A percentile compares a stretch with the other conserved stretches of the same genome.
phyloP scores from a whole-genome alignment of 2,329 filamentous ascomycete species.

The Acrodontium crateriforme region DNA sequence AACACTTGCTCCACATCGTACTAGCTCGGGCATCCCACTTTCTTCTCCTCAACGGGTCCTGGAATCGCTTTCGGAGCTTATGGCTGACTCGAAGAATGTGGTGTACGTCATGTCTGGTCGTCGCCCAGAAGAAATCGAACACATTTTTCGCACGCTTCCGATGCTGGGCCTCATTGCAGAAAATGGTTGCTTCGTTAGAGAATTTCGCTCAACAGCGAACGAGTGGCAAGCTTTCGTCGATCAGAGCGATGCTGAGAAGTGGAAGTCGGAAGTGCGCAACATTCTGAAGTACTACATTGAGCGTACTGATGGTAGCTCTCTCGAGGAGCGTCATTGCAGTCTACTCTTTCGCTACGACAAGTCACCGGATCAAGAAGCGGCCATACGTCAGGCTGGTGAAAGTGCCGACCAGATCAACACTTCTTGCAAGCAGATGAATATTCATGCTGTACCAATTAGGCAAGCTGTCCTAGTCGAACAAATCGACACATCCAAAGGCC shows the following conservation, averaged over 20 bases:
- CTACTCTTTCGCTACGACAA: conserved; percentile 82
- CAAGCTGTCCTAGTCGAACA: conserved; percentile 75
- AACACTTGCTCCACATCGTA: conserved; percentile 77
- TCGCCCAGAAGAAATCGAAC: conserved; percentile 74
- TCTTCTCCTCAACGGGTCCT: conserved; percentile 77
- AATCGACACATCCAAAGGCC: conserved; percentile 74
- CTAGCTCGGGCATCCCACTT: conserved; percentile 69
- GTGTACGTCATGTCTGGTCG: conserved; percentile 92
- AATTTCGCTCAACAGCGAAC: conserved; percentile 40
- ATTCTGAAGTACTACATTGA: conserved; percentile 86
- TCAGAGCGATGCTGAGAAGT: conserved; percentile 51
- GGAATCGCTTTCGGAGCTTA: conserved; percentile 66
- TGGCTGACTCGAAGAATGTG: conserved; percentile 65
- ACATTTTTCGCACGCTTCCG: conserved; percentile 69
- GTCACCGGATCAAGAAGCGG: conserved; percentile 61
- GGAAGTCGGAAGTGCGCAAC: conserved; percentile 71
- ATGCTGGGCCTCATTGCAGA: conserved; percentile 83
- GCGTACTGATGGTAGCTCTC: conserved; percentile 71
- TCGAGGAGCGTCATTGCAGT: conserved; percentile 86
- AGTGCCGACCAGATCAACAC: conserved; percentile 94
- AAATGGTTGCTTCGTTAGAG: conserved; percentile 81
- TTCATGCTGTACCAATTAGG: conserved; percentile 67
- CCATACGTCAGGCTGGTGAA: conserved; percentile 69
- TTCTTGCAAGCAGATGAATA: conserved; percentile 67
- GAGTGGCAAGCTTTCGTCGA: conserved; percentile 72